phyloP scores from a whole-genome alignment of 345 rosid species.

The Anastatica hierochuntica region DNA sequence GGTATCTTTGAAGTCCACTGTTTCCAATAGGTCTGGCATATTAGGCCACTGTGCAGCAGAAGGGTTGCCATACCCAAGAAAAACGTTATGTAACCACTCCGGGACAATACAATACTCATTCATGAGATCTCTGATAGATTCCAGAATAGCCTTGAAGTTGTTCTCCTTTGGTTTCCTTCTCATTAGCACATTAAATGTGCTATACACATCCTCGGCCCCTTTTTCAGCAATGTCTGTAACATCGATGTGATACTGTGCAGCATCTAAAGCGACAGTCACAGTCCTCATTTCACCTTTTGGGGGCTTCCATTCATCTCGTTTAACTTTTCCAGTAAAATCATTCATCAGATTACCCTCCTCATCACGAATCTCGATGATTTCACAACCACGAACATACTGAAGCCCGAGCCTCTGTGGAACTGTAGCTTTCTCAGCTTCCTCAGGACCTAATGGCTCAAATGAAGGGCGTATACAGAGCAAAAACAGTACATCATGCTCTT shows the following conservation, averaged over 20 bases:
- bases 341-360: conserved; percentile 95
- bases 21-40: conserved; percentile 87
- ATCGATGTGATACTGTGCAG: conserved; percentile 98
- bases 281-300: conserved; percentile 96
- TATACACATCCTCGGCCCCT: conserved; percentile 87
- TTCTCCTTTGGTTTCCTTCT: conserved; percentile 99
- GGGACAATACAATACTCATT: conserved; percentile 98
- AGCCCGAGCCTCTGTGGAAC: conserved; percentile 94
- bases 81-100: conserved; percentile 90
- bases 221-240: conserved; percentile 83
- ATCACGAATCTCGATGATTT: conserved; percentile 79
- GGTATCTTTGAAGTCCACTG: conserved; percentile 92
- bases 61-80: conserved; percentile 97
- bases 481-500: conserved; percentile 98
- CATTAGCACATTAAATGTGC: conserved; percentile 83
- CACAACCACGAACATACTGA: conserved; percentile 94
- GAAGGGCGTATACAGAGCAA: conserved; percentile 81
- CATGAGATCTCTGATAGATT: conserved; percentile 99
- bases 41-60: conserved; percentile 99
- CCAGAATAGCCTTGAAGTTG: conserved; percentile 95
- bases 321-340: conserved; percentile 89
- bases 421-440: conserved; percentile 82
- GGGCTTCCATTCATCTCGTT: conserved; percentile 97
- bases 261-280: conserved; percentile 82
- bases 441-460: conserved; percentile 91